A percentile compares a stretch with the other conserved stretches of the same genome.
Conservation (phyloP, 2,329 filamentous ascomycete genomes). For the Orbilia ellipsospora region DNA sequence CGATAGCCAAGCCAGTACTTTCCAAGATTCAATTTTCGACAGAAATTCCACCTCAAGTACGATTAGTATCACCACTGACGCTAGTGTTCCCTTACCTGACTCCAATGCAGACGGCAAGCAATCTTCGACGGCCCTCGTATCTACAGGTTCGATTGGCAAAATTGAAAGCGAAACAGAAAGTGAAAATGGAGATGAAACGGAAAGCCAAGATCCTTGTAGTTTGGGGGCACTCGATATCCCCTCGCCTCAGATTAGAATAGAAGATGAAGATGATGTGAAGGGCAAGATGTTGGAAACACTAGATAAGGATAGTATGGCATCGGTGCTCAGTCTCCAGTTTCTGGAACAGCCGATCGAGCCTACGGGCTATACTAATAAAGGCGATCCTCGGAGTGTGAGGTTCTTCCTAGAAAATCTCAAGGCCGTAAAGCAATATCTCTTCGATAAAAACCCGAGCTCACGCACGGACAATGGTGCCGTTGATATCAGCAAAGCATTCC, state of each 20-base stretch:
- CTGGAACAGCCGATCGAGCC: neutral
- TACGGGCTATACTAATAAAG: neutral
- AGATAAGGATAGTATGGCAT: neutral
- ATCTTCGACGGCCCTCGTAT: too few species aligned
- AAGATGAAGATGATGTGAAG: neutral
- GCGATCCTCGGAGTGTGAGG: neutral
- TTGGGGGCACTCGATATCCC: neutral
- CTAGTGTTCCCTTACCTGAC: neutral
- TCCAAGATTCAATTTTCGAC: constrained; percentile 17
- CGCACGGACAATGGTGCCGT: neutral
- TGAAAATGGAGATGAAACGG: neutral
- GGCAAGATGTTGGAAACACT: constrained; percentile 1
- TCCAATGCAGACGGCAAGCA: neutral
- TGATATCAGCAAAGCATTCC: neutral
- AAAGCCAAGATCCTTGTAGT: neutral
- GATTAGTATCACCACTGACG: neutral
- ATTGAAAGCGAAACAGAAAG: too few species aligned
- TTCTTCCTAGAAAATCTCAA: neutral
- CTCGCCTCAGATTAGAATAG: neutral
- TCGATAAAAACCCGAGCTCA: neutral
- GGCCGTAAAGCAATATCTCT: neutral
- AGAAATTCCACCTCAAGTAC: neutral
- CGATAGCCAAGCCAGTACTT: neutral
- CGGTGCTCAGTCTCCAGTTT: neutral
- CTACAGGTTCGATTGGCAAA: too few species aligned